These are phyloP conservation scores for Exophiala phaeomuriformis DNA, from an alignment of 2,329 filamentous ascomycete genomes.

Conservation along the genomic window DNA sequence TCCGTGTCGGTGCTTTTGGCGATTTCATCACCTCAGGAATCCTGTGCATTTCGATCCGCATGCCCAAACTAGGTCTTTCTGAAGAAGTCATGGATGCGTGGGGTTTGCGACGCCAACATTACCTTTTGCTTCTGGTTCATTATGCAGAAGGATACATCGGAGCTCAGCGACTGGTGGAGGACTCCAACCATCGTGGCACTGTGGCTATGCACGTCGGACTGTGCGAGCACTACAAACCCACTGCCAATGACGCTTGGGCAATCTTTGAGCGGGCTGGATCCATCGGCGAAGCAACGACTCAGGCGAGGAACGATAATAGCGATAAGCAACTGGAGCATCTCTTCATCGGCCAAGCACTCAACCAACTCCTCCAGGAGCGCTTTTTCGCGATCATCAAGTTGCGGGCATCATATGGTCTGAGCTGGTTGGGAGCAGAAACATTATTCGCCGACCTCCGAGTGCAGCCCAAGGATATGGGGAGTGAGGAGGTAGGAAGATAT, in stretches of 20 bases:
- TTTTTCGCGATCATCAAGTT: conserved; percentile 58
- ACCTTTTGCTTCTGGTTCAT: conserved; percentile 65
- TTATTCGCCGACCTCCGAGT: conserved; percentile 47
- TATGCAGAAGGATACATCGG: conserved; percentile 56
- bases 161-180: conserved; percentile 45
- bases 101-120: conserved; percentile 59
- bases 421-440: conserved; percentile 62
- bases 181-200: conserved; percentile 36
- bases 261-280: conserved; percentile 41
- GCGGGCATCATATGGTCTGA: conserved; percentile 46
- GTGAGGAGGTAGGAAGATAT: conserved; percentile 9
- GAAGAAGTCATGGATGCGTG: conserved; percentile 70
- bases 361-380: conserved; percentile 58
- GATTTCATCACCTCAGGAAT: conserved; percentile 44
- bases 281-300: background rate
- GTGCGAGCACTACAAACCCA: conserved; percentile 66
- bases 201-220: conserved; percentile 59
- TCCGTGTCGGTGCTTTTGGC: conserved; percentile 59
- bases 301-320: background rate
- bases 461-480: background rate
- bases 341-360: conserved; percentile 66
- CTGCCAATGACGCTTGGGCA: conserved; percentile 45
- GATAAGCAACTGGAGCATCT: conserved; percentile 45
- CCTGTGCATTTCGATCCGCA: conserved; percentile 61
- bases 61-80: conserved; percentile 64